Base-by-base conservation (phyloP, 2,329 filamentous ascomycete genomes). In the Microcyclosporella mali region DNA sequence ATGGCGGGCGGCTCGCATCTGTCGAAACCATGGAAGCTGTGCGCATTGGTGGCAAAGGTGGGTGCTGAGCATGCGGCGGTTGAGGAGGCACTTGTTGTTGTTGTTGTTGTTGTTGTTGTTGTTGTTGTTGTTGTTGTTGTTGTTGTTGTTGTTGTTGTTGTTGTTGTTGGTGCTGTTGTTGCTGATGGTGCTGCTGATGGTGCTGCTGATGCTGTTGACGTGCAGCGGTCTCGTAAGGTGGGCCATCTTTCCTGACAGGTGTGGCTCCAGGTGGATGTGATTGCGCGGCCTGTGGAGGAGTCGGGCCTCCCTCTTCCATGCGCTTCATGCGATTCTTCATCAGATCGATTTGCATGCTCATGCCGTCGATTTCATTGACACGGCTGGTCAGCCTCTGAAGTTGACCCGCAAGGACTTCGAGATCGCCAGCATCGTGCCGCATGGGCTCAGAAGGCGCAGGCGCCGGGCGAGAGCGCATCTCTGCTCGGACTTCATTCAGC, bases 271-370 rank as follows among this genome's bases (percentile, higher is more conserved):
- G 16, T 6, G 33, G 14, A 17, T 14, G 14, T 3, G 42, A 39
- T 9, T 44, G 35, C 29, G n/a, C 21, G 10, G 41, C n/a, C 9
- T 35, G 41, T 16, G 19, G 18, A n/a, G 46, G 29, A 14, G 47
- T 28, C 6, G 45, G 6, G 17, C 45, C 40, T 12, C 34, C 49
- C 14, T 46, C 46, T 33, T 64, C 62, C 32, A 62, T 47, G 12
- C 60, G 55, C 47, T 56, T 68, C 16, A 74, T 58, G 34, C 67
- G 68, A 41, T 69, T 68, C 56, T 70, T 71, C 56, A 74, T 59
- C 10, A 74, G 65, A 37, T 72, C 69, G 9, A 74, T 56, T 37
- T 69, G 67, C 50, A 73, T 61, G 48, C 66, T 70, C 34, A 74
- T 47, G 4, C 59, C 64, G 40, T 73, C 70, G 9, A 74, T 58